These are phyloP conservation scores for Russula lepida DNA, from an alignment of 768 basidiomycete genomes.

Conservation along the genomic window DNA sequence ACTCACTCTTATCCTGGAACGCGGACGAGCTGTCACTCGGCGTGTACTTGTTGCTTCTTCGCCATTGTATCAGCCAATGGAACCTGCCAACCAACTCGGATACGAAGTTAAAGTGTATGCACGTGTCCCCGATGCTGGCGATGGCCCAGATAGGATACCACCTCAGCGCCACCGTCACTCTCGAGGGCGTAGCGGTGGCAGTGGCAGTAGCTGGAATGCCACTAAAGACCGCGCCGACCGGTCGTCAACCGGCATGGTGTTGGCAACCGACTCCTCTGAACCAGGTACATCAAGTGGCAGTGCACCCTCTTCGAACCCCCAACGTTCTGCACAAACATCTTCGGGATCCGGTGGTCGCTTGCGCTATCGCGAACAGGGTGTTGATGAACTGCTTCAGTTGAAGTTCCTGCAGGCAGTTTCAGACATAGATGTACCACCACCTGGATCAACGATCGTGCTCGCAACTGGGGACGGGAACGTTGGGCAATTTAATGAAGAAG, in stretches of 20 bases:
- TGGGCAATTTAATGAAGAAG: constrained; percentile 87
- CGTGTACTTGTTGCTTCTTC: constrained; percentile 75
- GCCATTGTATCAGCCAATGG: constrained; percentile 78
- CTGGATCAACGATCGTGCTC: constrained; percentile 72
- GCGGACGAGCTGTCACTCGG: constrained; percentile 66
- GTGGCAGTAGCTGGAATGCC: constrained; percentile 15
- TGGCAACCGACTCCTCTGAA: constrained; percentile 29
- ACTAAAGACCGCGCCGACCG: constrained; percentile 23
- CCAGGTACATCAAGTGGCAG: constrained; percentile 19
- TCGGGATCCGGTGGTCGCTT: constrained; percentile 31
- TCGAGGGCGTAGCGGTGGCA: constrained; percentile 17
- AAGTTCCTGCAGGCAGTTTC: constrained; percentile 85
- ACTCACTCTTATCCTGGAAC: constrained; percentile 69
- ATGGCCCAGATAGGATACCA: constrained; percentile 48
- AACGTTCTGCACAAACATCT: constrained; percentile 16
- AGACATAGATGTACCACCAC: constrained; percentile 53
- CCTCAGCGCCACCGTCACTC: constrained; percentile 25
- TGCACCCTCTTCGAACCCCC: constrained; percentile 18
- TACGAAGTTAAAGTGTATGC: constrained; percentile 66
- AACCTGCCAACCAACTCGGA: constrained; percentile 59
- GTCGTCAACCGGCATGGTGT: constrained; percentile 20
- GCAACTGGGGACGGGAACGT: constrained; percentile 93
- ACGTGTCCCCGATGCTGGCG: constrained; percentile 61
- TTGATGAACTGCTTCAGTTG: constrained; percentile 89
- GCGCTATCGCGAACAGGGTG: constrained; percentile 83